Conservation (phyloP, 495 filamentous ascomycete genomes). For the Penicillium egyptiacum region DNA sequence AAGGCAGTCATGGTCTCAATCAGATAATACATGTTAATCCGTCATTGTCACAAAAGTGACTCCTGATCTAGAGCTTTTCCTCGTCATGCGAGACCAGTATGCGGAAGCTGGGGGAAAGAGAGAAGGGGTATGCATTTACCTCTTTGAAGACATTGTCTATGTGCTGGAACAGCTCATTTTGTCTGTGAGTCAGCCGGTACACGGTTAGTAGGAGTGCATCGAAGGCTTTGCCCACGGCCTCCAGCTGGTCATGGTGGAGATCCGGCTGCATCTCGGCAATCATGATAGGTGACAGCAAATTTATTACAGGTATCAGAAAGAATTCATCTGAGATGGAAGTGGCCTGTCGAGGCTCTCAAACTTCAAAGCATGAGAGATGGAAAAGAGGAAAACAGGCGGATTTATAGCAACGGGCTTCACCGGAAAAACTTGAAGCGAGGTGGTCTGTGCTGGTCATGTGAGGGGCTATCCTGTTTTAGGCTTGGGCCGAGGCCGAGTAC, state of each 20-base stretch:
- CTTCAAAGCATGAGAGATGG: constrained; percentile 16
- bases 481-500: not conserved
- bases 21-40: constrained; percentile 56
- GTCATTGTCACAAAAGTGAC: constrained; percentile 50
- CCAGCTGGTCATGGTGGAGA: constrained; percentile 37
- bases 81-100: constrained; percentile 49
- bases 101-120: constrained; percentile 14
- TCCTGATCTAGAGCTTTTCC: constrained; percentile 62
- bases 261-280: constrained; percentile 37
- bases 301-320: constrained; percentile 24
- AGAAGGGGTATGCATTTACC: constrained; percentile 37
- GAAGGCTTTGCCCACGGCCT: constrained; percentile 46
- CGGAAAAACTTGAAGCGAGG: constrained; percentile 45
- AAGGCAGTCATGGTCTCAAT: constrained; percentile 33
- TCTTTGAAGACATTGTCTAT: constrained; percentile 46
- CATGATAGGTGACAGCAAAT: constrained; percentile 36
- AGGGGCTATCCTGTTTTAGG: constrained; percentile 14
- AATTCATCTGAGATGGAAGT: constrained; percentile 19
- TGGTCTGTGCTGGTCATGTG: constrained; percentile 43
- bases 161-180: constrained; percentile 44
- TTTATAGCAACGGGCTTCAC: constrained; percentile 20
- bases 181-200: constrained; percentile 44
- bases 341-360: constrained; percentile 16
- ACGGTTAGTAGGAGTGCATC: constrained; percentile 52
- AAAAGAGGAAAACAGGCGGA: constrained; percentile 17